These are phyloP conservation scores for Coriaria nepalensis DNA, from an alignment of 306 rosid genomes.

Conservation along the genomic window DNA sequence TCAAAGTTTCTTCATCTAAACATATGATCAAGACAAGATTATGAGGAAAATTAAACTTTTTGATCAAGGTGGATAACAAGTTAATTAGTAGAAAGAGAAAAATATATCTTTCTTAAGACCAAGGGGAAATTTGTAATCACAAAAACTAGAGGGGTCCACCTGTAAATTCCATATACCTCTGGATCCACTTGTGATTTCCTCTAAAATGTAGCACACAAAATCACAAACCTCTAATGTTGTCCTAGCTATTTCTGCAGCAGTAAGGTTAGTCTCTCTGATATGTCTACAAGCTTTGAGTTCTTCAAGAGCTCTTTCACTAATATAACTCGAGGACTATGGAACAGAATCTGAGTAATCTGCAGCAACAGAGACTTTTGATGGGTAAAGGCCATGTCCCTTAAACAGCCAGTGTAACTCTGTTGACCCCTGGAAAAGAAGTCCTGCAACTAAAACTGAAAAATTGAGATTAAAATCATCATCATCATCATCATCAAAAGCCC, in stretches of 20 bases:
- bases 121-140: not conserved
- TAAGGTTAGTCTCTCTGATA: conserved; percentile 49
- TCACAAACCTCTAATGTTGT: conserved; percentile 67
- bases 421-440: conserved; percentile 42
- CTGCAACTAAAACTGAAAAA: conserved; percentile 36
- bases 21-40: conserved; percentile 11
- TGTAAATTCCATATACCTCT: too few relatives aligned
- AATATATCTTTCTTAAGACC: not conserved
- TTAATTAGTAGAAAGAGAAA: too few relatives aligned
- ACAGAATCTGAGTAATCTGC: conserved; percentile 84
- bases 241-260: conserved; percentile 71
- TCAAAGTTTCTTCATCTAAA: conserved; percentile 32
- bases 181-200: too few relatives aligned
- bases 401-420: conserved; percentile 47
- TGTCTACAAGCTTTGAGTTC: conserved; percentile 44
- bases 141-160: too few relatives aligned
- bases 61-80: too few relatives aligned
- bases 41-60: not conserved
- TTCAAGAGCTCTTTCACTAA: conserved; percentile 58
- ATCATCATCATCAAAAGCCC: too few relatives aligned
- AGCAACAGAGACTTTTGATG: conserved; percentile 75
- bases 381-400: conserved; percentile 45
- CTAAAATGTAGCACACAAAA: conserved; percentile 3
- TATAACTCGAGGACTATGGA: conserved; percentile 63
- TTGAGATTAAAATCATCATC: not conserved